Evolutionary conservation across 257 asterid genomes (phyloP).

Genomic region (Solanum pimpinellifolium): DNA sequence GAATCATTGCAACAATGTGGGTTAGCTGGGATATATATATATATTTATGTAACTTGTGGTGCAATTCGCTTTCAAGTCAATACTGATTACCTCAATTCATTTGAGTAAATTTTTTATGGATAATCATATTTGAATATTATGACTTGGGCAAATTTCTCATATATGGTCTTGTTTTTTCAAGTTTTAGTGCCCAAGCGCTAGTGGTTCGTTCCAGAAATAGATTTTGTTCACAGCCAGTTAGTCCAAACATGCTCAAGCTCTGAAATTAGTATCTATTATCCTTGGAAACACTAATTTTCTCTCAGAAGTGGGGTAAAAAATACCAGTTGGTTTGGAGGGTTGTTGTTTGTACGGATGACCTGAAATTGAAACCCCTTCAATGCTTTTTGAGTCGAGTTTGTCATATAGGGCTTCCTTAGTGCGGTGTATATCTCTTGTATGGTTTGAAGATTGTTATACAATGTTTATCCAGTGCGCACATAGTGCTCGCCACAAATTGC

Average conservation of each 20-base stretch:
- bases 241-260: neutral
- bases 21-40: neutral
- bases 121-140: neutral
- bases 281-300: neutral
- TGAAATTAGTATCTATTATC: neutral
- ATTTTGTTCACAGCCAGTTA: neutral
- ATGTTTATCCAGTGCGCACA: too few species aligned
- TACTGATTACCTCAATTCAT: neutral
- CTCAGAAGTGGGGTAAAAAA: neutral
- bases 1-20: neutral
- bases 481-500: too few species aligned
- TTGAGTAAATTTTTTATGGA: neutral
- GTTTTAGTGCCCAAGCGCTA: neutral
- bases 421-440: neutral
- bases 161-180: neutral
- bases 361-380: too few species aligned
- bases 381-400: accelerated
- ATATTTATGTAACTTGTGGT: neutral
- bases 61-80: neutral
- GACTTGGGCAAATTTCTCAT: neutral
- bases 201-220: neutral
- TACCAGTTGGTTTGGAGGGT: neutral
- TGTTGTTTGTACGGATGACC: too few species aligned
- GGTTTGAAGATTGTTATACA: accelerated
- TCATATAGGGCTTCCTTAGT: too few species aligned